phyloP scores from a whole-genome alignment of 768 basidiomycete species.

The Clavaria fumosa region DNA sequence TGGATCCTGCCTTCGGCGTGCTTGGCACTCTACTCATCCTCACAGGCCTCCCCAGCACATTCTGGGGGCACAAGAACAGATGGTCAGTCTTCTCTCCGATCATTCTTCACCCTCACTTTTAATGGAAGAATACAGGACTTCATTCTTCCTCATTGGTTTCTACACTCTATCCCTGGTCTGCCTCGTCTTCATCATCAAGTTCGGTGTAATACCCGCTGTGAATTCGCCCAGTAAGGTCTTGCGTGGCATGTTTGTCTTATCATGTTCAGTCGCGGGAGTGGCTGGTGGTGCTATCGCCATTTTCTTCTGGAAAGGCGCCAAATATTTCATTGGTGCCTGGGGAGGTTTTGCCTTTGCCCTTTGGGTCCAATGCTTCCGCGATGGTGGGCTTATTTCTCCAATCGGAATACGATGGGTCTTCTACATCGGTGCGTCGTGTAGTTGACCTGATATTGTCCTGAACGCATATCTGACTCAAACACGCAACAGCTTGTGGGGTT shows the following conservation, averaged over 20 bases:
- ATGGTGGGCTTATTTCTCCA: slow-evolving; percentile 65
- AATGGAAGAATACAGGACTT: slow-evolving; percentile 41
- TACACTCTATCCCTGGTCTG: slow-evolving; percentile 80
- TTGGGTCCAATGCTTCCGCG: slow-evolving; percentile 74
- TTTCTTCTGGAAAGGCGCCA: slow-evolving; percentile 85
- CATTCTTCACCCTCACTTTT: background rate
- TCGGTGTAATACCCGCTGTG: slow-evolving; percentile 72
- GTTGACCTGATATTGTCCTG: too few relatives aligned
- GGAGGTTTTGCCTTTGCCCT: slow-evolving; percentile 79
- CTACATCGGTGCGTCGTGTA: slow-evolving; percentile 53
- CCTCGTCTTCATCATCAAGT: slow-evolving; percentile 74
- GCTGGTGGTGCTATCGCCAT: slow-evolving; percentile 76
- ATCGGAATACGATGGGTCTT: slow-evolving; percentile 82
- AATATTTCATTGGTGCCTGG: slow-evolving; percentile 71
- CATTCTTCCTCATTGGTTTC: slow-evolving; percentile 86
- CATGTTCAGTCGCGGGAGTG: slow-evolving; percentile 63
- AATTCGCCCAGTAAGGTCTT: slow-evolving; percentile 66
- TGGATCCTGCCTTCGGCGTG: slow-evolving; percentile 83
- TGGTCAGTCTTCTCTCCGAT: slow-evolving; percentile 38
- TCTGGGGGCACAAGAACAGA: slow-evolving; percentile 91
- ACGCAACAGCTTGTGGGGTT: slow-evolving; percentile 44
- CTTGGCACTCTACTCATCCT: slow-evolving; percentile 79
- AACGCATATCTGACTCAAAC: too few relatives aligned
- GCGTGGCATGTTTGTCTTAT: slow-evolving; percentile 82
- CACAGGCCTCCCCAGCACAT: slow-evolving; percentile 78